Evolutionary conservation across 2,329 filamentous ascomycete species (phyloP), one percentile per base, ranked within the genome.

Genomic region (Epichloe bromicola): DNA sequence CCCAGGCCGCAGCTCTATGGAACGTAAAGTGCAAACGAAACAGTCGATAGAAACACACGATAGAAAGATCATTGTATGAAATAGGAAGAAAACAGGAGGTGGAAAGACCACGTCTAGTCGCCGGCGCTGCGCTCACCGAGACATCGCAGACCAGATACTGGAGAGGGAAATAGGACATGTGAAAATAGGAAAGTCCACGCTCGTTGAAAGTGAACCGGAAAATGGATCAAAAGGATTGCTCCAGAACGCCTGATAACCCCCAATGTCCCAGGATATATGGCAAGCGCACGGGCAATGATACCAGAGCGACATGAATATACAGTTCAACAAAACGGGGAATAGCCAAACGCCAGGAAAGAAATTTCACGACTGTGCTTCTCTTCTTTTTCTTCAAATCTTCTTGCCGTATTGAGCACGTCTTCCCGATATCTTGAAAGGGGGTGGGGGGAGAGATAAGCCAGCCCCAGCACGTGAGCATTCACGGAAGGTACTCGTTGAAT

Each of bases 401-500:
- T 8, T 11, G 30, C 3, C 30, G 30, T 30, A 30, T 30, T 30
- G 10, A 30, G 30, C 30, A 30, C 30, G 30, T 11, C 30, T 30
- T 30, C 30, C 10, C 30, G 8, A 30, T 30, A 30, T 10, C 8
- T 30, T 11, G 3, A 11, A 10, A 7, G 20, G 23, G 40, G 14
- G 2, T n/a, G n/a, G 4, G 2, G 10, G 14, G 14, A 15, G 40
- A 3, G 1, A 38, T n/a, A 3, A 38, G 36, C 36, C 36, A 14
- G 36, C 15, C 36, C 26, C 26, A 8, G n/a, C 30, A 36, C 3
- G 4, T 26, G 12, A 20, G 44, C 17, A 11, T 33, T 48, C 39
- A 33, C 49, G 43, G 53, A 30, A 54, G 57, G 48, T 63, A 65
- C 36, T 59, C 55, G 53, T 63, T 65, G 54, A 67, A 66, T 5